Evolutionary conservation across 306 rosid species (phyloP).

Genomic region (Oemleria cerasiformis): DNA sequence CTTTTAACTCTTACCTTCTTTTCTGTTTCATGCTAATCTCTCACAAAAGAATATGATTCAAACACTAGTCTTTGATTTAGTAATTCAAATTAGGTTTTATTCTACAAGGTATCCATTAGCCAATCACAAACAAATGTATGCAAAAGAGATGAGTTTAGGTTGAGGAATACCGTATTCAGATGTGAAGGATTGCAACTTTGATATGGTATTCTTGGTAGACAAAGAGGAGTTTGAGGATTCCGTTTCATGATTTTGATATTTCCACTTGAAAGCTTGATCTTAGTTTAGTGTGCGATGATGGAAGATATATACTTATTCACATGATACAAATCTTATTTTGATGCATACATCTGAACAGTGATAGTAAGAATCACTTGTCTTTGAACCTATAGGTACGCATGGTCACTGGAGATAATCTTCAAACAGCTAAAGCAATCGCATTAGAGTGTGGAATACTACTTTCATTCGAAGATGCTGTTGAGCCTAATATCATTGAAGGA

Average conservation of each 20-base stretch:
- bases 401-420: constrained; percentile 97
- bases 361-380: constrained; percentile 22
- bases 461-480: constrained; percentile 59
- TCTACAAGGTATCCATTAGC: neutral
- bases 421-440: constrained; percentile 94
- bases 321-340: neutral
- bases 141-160: neutral
- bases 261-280: neutral
- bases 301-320: neutral
- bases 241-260: neutral
- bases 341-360: neutral
- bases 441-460: constrained; percentile 92
- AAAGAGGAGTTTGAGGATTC: neutral
- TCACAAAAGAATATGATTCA: neutral
- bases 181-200: neutral
- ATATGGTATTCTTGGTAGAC: neutral
- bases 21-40: too few species aligned
- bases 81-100: neutral
- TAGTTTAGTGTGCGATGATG: neutral
- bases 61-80: neutral
- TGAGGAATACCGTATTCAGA: neutral
- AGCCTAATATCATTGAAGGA: constrained; percentile 86
- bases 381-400: constrained; percentile 70
- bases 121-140: neutral
- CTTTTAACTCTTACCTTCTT: too few species aligned